Base-by-base conservation (phyloP, 2,329 filamentous ascomycete genomes). In the Talaromyces piceae region DNA sequence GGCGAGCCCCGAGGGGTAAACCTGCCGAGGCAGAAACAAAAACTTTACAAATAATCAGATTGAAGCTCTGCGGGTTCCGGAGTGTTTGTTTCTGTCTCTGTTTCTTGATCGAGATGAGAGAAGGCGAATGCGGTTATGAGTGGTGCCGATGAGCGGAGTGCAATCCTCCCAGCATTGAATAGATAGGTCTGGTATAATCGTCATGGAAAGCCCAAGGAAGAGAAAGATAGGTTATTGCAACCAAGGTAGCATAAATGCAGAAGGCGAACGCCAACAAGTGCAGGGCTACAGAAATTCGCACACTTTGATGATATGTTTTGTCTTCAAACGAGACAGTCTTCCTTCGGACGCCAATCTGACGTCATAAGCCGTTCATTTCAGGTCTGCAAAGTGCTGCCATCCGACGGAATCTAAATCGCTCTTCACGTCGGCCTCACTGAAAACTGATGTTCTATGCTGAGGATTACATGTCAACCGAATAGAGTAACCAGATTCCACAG, bases 1-100 rank as follows among this genome's bases (percentile, higher is more conserved):
- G 59, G 59, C 4, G 41, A 51, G 6, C 45, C 52, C n/a, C 52
- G 47, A 16, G 54, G 52, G 2, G 47, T 56, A 8, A 25, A 23
- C 4, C n/a, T 25, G 11, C 39, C n/a, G 39, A 43, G 23, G 13
- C 39, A 25, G 23, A 43, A n/a, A 12, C 39, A 43, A 22, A 43
- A 25, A 26, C 23, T 13, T 4, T 43, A 13, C 11, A 25, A 25
- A 25, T 25, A 22, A 43, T 25, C 3, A 41, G 4, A 43, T 4
- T 6, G 2, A 8, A 12, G 11, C 5, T n/a, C 7, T 5, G 22
- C 23, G n/a, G 11, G n/a, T n/a, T n/a, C n/a, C 3, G 12, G 20
- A 25, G 7, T 7, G 22, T 4, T 16, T 43, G 7, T 25, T 16
- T 43, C n/a, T n/a, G n/a, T n/a, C n/a, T n/a, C n/a, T n/a, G n/a